Percentiles rank a stretch among this genome's conserved stretches.
Evolutionary conservation across 129 eudicot species (phyloP).

Genomic region (Logfia minima): DNA sequence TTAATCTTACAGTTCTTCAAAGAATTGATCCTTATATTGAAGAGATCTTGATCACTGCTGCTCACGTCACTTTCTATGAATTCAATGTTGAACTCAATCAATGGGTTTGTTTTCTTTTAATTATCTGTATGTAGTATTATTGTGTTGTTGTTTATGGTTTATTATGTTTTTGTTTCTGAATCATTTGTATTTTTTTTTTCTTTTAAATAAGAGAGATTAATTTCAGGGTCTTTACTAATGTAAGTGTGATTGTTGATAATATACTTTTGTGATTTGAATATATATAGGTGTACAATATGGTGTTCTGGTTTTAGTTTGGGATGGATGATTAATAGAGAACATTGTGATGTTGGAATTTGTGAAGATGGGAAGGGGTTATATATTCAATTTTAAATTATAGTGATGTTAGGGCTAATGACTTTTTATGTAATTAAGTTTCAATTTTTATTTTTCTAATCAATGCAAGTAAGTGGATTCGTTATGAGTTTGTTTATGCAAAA

Average conservation of each 20-base stretch:
- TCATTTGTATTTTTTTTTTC: no score
- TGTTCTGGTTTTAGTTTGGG: neutral
- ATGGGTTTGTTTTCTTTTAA: slow-evolving; percentile 47
- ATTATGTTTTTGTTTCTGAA: neutral
- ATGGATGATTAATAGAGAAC: neutral
- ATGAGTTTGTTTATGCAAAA: neutral
- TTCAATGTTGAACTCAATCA: slow-evolving; percentile 73
- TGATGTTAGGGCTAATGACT: neutral
- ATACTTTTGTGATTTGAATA: neutral
- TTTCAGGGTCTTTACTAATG: neutral
- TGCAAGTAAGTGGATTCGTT: neutral
- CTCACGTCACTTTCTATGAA: slow-evolving; percentile 79
- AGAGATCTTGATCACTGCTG: slow-evolving; percentile 80
- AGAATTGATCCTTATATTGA: slow-evolving; percentile 77
- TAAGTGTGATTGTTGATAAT: neutral
- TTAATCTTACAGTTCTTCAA: slow-evolving; percentile 83
- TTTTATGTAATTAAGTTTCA: neutral
- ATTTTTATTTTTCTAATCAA: neutral
- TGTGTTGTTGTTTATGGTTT: neutral
- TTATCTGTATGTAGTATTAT: neutral
- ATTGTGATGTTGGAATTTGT: neutral
- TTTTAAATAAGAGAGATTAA: no score
- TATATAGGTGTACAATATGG: neutral
- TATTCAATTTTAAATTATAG: neutral
- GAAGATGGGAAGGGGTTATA: neutral